Conservation (phyloP, 2,329 filamentous ascomycete species). For the Colletotrichum sp. region DNA sequence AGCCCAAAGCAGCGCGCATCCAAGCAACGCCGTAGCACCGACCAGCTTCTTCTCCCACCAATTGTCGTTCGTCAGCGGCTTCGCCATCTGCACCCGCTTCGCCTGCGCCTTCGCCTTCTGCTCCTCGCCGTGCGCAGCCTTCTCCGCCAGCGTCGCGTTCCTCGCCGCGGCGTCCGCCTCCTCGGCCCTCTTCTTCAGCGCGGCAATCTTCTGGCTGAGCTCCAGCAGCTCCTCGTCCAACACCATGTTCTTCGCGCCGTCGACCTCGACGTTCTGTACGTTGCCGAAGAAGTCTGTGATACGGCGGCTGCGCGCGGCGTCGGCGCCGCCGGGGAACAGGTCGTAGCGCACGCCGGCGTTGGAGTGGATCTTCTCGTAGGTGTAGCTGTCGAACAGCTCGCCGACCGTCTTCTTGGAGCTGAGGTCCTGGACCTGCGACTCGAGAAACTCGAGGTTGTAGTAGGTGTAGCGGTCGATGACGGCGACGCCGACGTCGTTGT, state of each 20-base stretch:
- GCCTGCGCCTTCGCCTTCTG: conserved; percentile 22
- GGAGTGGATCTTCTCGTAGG: conserved; percentile 92
- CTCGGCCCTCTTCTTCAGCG: conserved; percentile 54
- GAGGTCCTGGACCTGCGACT: conserved; percentile 85
- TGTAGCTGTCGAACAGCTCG: conserved; percentile 95
- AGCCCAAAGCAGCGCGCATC: conserved; percentile 65
- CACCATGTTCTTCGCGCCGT: conserved; percentile 62
- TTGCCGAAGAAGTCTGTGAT: conserved; percentile 99
- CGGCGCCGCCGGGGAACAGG: conserved; percentile 85
- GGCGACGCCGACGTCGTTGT: conserved; percentile 96
- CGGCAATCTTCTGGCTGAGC: conserved; percentile 72
- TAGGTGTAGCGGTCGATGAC: conserved; percentile 99
- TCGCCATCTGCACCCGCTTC: conserved; percentile 39
- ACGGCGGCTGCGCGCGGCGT: conserved; percentile 76
- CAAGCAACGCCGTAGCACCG: conserved; percentile 66
- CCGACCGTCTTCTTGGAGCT: conserved; percentile 89
- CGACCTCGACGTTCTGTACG: conserved; percentile 94
- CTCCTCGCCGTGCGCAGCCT: background rate
- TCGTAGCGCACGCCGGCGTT: conserved; percentile 93
- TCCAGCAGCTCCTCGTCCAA: conserved; percentile 77
- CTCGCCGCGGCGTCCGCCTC: conserved; percentile 42
- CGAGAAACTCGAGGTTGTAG: conserved; percentile 96
- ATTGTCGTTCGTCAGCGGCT: conserved; percentile 67
- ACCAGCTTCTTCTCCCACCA: conserved; percentile 72
- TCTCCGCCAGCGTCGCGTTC: conserved; percentile 18